Evolutionary conservation across 805 yeast genomes (phyloP).

Genomic region (Novakomyces olei): DNA sequence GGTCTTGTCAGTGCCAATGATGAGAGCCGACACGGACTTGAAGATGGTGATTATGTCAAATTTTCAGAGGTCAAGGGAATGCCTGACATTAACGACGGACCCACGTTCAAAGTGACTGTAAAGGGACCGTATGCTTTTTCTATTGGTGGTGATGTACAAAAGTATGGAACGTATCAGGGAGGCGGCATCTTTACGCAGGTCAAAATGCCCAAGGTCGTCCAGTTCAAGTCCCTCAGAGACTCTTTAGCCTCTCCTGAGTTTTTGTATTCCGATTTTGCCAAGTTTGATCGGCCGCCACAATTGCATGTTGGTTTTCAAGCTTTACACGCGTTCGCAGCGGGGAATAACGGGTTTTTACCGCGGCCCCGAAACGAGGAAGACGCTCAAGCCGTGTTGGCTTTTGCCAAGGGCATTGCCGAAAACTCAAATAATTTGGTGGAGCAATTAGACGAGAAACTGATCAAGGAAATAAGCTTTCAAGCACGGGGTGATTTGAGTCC

Average conservation of each 20-base stretch:
- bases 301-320: conserved; percentile 86
- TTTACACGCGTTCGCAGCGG: conserved; percentile 45
- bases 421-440: conserved; percentile 31
- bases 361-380: conserved; percentile 55
- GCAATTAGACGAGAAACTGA: conserved; percentile 40
- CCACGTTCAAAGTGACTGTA: conserved; percentile 54
- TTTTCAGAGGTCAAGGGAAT: conserved; percentile 73
- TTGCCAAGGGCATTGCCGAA: conserved; percentile 38
- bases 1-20: conserved; percentile 89
- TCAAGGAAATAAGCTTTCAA: conserved; percentile 58
- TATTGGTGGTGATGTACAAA: conserved; percentile 30
- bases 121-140: conserved; percentile 88
- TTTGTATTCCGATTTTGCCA: conserved; percentile 70
- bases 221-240: conserved; percentile 39
- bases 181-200: conserved; percentile 91
- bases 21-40: conserved; percentile 78
- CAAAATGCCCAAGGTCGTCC: conserved; percentile 46
- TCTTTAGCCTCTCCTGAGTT: conserved; percentile 64
- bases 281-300: conserved; percentile 78
- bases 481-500: conserved; percentile 86
- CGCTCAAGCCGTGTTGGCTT: conserved; percentile 38
- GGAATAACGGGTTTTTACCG: conserved; percentile 47
- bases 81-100: conserved; percentile 48
- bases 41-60: conserved; percentile 77
- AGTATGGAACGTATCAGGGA: conserved; percentile 40